Conservation (phyloP, 2,329 filamentous ascomycete genomes). For the Trichoderma afroharzianum region DNA sequence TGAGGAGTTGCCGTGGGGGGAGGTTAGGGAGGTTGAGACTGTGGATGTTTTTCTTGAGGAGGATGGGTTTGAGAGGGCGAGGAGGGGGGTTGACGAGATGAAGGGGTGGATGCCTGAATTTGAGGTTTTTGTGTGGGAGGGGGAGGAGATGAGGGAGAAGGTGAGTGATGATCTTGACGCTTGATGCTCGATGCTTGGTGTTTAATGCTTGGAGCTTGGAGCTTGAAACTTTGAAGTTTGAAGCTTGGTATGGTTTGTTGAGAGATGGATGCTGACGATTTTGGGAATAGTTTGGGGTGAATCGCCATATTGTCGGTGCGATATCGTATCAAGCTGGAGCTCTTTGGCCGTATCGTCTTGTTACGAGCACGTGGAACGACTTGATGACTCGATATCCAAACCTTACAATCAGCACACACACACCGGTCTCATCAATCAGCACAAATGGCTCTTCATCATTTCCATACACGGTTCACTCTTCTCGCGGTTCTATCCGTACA, state of each 20-base stretch:
- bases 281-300: slow-evolving; percentile 32
- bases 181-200: not conserved
- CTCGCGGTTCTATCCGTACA: slow-evolving; percentile 41
- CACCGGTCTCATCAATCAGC: slow-evolving; percentile 32
- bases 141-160: slow-evolving; percentile 31
- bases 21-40: slow-evolving; percentile 44
- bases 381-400: slow-evolving; percentile 35
- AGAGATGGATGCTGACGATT: not conserved
- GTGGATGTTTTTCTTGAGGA: slow-evolving; percentile 44
- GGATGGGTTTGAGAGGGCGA: slow-evolving; percentile 33
- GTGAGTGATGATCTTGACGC: slow-evolving; percentile 19
- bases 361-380: slow-evolving; percentile 43
- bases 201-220: no score
- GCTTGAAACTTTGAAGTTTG: no score
- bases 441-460: not conserved
- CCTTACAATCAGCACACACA: slow-evolving; percentile 39
- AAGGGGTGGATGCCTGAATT: slow-evolving; percentile 39
- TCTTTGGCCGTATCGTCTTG: slow-evolving; percentile 49
- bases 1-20: slow-evolving; percentile 32
- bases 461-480: slow-evolving; percentile 44
- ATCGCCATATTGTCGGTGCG: slow-evolving; percentile 37
- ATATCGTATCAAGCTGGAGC: slow-evolving; percentile 46
- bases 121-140: slow-evolving; percentile 33
- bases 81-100: slow-evolving; percentile 32
- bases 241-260: not conserved